Evolutionary conservation across 2,329 filamentous ascomycete genomes (phyloP).

Genomic region (Coniella vitis): DNA sequence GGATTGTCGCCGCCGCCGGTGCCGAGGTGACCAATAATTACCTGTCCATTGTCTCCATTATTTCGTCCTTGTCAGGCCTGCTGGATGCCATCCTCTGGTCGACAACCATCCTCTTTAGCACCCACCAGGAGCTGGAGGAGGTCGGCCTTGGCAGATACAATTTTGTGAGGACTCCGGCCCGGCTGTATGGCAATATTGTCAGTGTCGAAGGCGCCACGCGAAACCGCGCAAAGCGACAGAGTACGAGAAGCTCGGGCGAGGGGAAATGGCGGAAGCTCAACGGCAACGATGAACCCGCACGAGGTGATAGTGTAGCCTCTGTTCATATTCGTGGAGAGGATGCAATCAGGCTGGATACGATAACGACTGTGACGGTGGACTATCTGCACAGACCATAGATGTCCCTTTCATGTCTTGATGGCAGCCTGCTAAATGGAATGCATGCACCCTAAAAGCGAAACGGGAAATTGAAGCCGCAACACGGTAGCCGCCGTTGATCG

Average conservation of each 20-base stretch:
- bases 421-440: no score
- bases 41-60: background rate
- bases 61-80: conserved; percentile 40
- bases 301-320: background rate
- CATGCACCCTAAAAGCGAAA: no score
- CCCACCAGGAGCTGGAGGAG: conserved; percentile 32
- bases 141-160: conserved; percentile 45
- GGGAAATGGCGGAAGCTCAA: conserved; percentile 10
- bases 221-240: background rate
- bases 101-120: conserved; percentile 42
- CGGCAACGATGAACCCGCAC: background rate
- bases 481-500: no score
- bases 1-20: conserved; percentile 51
- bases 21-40: conserved; percentile 22
- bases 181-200: conserved; percentile 36
- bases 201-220: conserved; percentile 22
- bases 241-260: background rate
- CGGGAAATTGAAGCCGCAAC: no score
- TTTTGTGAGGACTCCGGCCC: conserved; percentile 36
- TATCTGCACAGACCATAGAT: background rate
- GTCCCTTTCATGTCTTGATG: background rate
- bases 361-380: conserved; percentile 27
- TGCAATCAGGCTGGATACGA: conserved; percentile 24
- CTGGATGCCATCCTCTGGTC: conserved; percentile 49
- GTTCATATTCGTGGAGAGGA: background rate